Evolutionary conservation across 495 filamentous ascomycete genomes (phyloP).

Genomic region (Penicillium pancosmium): DNA sequence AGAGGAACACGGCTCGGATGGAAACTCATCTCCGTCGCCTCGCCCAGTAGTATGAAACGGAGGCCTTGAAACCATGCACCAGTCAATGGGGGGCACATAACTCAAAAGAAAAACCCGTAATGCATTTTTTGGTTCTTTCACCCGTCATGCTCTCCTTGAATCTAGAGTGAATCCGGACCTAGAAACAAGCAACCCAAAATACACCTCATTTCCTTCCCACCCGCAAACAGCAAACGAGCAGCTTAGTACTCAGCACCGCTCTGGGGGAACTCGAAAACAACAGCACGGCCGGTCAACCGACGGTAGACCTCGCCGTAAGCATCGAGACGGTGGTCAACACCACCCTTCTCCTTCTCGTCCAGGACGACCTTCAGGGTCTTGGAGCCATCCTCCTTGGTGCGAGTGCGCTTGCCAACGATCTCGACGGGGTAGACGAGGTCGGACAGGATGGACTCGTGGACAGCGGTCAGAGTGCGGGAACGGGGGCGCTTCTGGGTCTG

Average conservation of each 20-base stretch:
- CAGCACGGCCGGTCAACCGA: conserved; percentile 88
- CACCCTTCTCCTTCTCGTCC: conserved; percentile 99
- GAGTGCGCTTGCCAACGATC: conserved; percentile 97
- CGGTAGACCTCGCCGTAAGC: conserved; percentile 99
- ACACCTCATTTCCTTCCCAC: conserved; percentile 27
- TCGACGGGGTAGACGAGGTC: conserved; percentile 99
- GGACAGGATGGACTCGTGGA: conserved; percentile 93
- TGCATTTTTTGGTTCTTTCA: conserved; percentile 40
- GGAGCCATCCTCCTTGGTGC: conserved; percentile 95
- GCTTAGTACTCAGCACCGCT: conserved; percentile 78
- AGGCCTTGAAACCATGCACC: conserved; percentile 26
- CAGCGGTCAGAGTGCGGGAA: conserved; percentile 93
- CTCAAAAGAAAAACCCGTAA: conserved; percentile 37
- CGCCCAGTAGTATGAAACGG: conserved; percentile 19
- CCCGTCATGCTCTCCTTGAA: conserved; percentile 34
- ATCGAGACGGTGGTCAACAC: conserved; percentile 97
- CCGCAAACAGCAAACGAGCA: conserved; percentile 25
- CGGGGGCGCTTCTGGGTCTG: conserved; percentile 98
- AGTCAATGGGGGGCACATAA: conserved; percentile 31
- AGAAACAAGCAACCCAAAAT: conserved; percentile 34
- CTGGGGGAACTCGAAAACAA: conserved; percentile 97
- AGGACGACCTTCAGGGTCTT: conserved; percentile 98
- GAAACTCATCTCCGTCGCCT: conserved; percentile 30
- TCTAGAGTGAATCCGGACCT: conserved; percentile 34
- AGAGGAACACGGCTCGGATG: conserved; percentile 31